These are phyloP conservation scores for Ocimum tenuiflorum DNA, from an alignment of 257 asterid species.

Conservation along the genomic window DNA sequence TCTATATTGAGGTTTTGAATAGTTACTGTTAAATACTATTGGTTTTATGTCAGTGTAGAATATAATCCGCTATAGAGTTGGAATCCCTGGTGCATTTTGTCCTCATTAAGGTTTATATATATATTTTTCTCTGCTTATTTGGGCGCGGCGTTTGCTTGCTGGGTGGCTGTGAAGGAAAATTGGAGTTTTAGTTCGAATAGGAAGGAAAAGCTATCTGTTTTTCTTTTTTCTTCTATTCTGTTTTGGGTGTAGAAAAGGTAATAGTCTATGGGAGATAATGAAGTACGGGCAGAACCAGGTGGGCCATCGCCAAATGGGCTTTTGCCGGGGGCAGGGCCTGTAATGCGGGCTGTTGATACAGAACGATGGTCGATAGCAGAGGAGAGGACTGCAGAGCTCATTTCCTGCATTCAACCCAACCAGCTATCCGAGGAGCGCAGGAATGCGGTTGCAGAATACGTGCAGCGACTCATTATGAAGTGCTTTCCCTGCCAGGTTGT, in stretches of 20 bases:
- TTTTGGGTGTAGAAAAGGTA: conserved; percentile 24
- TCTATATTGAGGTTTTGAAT: conserved; percentile 9
- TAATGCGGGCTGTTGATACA: conserved; percentile 45
- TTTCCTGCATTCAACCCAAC: conserved; percentile 86
- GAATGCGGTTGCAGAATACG: conserved; percentile 85
- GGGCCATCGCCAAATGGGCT: conserved; percentile 75
- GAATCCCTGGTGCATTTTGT: background rate
- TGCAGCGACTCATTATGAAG: conserved; percentile 68
- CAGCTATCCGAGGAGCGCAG: conserved; percentile 77
- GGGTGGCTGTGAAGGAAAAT: conserved; percentile 19
- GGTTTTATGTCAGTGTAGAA: background rate
- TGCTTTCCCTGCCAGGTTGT: conserved; percentile 95
- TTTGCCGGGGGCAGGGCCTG: conserved; percentile 60
- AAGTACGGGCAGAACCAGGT: conserved; percentile 65
- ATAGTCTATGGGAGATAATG: conserved; percentile 81
- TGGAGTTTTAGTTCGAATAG: conserved; percentile 11
- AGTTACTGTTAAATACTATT: conserved; percentile 9
- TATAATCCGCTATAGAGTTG: conserved; percentile 7
- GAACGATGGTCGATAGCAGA: conserved; percentile 87
- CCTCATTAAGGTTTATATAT: conserved; percentile 7
- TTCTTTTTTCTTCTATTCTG: conserved; percentile 5
- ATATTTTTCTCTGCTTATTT: background rate
- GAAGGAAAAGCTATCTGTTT: conserved; percentile 1
- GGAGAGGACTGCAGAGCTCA: conserved; percentile 86
- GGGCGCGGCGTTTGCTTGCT: conserved; percentile 10